phyloP scores from a whole-genome alignment of 2,329 filamentous ascomycete species.

The Fusarium tuaranense region DNA sequence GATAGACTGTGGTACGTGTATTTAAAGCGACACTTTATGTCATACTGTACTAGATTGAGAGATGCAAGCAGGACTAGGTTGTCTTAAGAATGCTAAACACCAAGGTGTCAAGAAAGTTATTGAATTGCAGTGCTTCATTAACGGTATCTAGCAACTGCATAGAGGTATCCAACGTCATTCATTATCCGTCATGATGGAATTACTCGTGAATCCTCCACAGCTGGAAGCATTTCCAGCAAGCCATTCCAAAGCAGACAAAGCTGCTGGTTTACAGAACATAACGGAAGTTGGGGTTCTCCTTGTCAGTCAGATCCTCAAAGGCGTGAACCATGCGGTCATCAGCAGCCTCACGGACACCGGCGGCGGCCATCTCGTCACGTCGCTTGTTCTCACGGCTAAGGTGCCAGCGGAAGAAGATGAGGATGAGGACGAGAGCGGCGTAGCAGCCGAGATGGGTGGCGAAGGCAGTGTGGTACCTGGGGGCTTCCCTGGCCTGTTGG shows the following conservation, averaged over 20 bases:
- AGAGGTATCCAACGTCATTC: conserved; percentile 1
- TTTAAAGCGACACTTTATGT: no score
- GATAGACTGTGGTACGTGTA: no score
- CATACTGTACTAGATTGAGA: background rate
- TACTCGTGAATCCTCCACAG: background rate
- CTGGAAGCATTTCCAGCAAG: background rate
- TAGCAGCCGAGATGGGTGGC: conserved; percentile 78
- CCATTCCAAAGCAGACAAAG: background rate
- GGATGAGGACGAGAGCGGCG: conserved; percentile 66
- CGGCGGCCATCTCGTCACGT: conserved; percentile 61
- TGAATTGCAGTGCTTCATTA: background rate
- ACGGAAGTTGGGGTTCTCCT: conserved; percentile 70
- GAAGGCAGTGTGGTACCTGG: conserved; percentile 77
- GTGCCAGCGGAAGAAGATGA: conserved; percentile 69
- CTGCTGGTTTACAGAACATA: conserved; percentile 54
- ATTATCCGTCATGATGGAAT: conserved; percentile 1
- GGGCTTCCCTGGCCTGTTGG: conserved; percentile 44
- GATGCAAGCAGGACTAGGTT: background rate
- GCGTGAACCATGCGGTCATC: conserved; percentile 56
- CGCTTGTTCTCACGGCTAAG: conserved; percentile 68
- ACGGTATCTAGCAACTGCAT: background rate
- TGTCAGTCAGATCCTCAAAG: conserved; percentile 73
- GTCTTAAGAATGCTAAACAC: background rate
- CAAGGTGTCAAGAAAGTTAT: background rate
- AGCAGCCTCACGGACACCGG: conserved; percentile 54